Base-by-base conservation (phyloP, 352 stramenopile genomes). In the Phytophthora pisi region DNA sequence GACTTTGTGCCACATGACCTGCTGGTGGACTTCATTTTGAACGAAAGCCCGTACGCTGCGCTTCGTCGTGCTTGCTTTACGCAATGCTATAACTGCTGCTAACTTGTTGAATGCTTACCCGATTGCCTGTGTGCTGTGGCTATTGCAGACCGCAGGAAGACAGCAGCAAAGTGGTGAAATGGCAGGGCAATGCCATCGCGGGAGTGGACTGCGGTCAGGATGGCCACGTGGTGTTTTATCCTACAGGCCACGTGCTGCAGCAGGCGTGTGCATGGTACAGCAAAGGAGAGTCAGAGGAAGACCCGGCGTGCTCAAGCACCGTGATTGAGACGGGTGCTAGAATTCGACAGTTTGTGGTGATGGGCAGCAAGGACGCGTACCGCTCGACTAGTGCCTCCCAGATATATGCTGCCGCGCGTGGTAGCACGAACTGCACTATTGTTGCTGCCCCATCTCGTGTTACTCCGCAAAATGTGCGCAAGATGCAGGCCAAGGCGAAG, bases 131-230 rank as follows among this genome's bases (percentile, higher is more conserved):
- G 23, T 51, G 16, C 20, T 61, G 45, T 6, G 20, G 8, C n/a
- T 49, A 46, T 8, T 51, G 46, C 30, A 85, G 68, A 18, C 43
- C 42, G 1, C 60, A 81, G 34, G 70, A 72, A 26, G 64, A 70
- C 47, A 61, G 50, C 13, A 40, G 56, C 18, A 58, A 59, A 13
- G 51, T 89, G 13, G 76, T 78, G 10, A 82, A 81, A 55, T 86
- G 78, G 74, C 85, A 93, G 59, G 81, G 85, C 65, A 93, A 93
- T 64, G 78, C 78, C 30, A 70, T 93, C 42, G 57, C 79, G 31
- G 85, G 81, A 40, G 61, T 79, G 8, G 61, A 75, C 36, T 61
- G 65, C 31, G 70, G 57, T 7, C 49, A 58, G 2, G 57, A 76
- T 6, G 71, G 67, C 5, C 81, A 91, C 49, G 61, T 89, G 3